These are phyloP conservation scores for Chrysosporium keratinophilum DNA, from an alignment of 2,329 filamentous ascomycete species.

Conservation along the genomic window DNA sequence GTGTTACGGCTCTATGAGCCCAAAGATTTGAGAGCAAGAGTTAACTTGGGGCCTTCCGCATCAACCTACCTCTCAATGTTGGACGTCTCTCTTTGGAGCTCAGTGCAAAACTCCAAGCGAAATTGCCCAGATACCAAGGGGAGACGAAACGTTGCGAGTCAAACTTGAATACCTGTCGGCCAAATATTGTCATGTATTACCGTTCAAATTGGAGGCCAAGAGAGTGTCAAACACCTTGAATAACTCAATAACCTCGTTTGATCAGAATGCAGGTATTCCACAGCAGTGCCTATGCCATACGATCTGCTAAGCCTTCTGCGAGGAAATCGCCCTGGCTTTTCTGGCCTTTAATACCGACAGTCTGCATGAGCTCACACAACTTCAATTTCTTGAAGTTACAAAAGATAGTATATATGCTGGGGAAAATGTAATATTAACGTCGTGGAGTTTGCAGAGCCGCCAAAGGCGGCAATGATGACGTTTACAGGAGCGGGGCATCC, in stretches of 20 bases:
- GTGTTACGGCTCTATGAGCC: background rate
- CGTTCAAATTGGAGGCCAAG: too few relatives aligned
- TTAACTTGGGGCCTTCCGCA: background rate
- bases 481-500: constrained; percentile 39
- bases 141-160: background rate
- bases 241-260: too few relatives aligned
- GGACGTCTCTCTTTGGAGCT: background rate
- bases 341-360: background rate
- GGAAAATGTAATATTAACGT: constrained; percentile 34
- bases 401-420: background rate
- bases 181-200: too few relatives aligned
- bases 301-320: constrained; percentile 13
- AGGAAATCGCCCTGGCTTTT: constrained; percentile 12
- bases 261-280: background rate
- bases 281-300: constrained; percentile 7
- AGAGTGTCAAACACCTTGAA: background rate
- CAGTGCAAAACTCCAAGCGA: background rate
- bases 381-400: background rate
- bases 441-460: constrained; percentile 43
- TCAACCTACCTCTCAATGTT: constrained; percentile 5
- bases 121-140: background rate
- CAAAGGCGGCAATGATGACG: constrained; percentile 39
- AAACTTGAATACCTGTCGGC: background rate
- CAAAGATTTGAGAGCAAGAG: background rate
- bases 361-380: background rate